A percentile compares a stretch with the other conserved stretches of the same genome.
These are phyloP conservation scores for Didymella arachidicola DNA, from an alignment of 2,329 filamentous ascomycete genomes.

Conservation along the genomic window DNA sequence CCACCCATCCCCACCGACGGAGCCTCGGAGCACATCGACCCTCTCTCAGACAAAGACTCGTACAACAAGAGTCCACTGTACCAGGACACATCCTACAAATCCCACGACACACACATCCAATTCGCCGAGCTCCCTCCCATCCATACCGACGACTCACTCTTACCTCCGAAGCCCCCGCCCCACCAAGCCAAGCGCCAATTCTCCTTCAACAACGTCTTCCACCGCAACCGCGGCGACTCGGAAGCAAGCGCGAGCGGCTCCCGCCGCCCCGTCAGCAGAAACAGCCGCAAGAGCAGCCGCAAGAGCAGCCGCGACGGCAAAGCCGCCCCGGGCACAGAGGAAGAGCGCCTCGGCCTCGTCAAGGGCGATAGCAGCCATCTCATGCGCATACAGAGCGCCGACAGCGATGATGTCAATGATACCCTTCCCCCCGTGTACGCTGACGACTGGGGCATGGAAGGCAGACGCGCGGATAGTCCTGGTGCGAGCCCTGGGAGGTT, in stretches of 20 bases:
- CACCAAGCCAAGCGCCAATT: slow-evolving; percentile 75
- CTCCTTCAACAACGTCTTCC: slow-evolving; percentile 88
- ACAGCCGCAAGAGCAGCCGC: slow-evolving; percentile 43
- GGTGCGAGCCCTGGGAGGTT: slow-evolving; percentile 2
- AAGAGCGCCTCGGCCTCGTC: slow-evolving; percentile 84
- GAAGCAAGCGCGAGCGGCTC: slow-evolving; percentile 31
- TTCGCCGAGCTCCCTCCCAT: slow-evolving; percentile 52
- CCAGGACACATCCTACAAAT: slow-evolving; percentile 58
- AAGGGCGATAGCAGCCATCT: slow-evolving; percentile 66
- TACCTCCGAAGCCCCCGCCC: slow-evolving; percentile 66
- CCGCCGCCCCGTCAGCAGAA: slow-evolving; percentile 36
- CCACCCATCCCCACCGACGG: slow-evolving; percentile 34
- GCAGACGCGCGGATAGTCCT: neutral
- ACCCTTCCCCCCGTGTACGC: slow-evolving; percentile 28
- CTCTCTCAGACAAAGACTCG: slow-evolving; percentile 49
- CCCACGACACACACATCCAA: slow-evolving; percentile 51
- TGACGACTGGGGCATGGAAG: slow-evolving; percentile 16
- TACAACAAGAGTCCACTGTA: slow-evolving; percentile 54
- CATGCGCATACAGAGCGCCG: slow-evolving; percentile 39
- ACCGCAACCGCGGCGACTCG: slow-evolving; percentile 53
- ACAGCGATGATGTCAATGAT: slow-evolving; percentile 33
- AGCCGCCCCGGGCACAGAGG: slow-evolving; percentile 68
- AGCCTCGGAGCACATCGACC: slow-evolving; percentile 30
- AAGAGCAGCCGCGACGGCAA: slow-evolving; percentile 46
- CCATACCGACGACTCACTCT: slow-evolving; percentile 52